phyloP scores from a whole-genome alignment of 257 asterid genomes.

The Perilla frutescens region DNA sequence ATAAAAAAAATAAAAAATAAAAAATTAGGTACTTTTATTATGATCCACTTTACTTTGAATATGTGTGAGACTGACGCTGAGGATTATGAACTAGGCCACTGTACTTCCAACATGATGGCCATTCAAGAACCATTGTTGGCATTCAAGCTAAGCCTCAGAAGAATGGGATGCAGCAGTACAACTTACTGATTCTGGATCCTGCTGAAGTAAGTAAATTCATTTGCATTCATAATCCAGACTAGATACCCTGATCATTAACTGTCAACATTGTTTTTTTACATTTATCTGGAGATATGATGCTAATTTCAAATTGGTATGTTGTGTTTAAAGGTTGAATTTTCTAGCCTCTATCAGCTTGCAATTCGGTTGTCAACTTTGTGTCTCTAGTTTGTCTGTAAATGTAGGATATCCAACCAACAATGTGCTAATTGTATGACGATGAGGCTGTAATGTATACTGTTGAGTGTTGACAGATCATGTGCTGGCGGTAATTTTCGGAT shows the following conservation, averaged over 20 bases:
- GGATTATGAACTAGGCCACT: conserved; percentile 65
- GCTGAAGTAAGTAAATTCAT: conserved; percentile 61
- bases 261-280: conserved; percentile 16
- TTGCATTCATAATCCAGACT: conserved; percentile 10
- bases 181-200: conserved; percentile 83
- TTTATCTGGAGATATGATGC: conserved; percentile 16
- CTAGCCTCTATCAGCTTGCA: not conserved
- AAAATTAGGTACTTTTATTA: not conserved
- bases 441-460: not conserved
- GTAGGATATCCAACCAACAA: not conserved
- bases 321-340: conserved; percentile 1
- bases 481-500: not conserved
- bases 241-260: not conserved
- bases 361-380: not conserved
- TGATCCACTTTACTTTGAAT: conserved; percentile 1
- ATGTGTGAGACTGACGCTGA: conserved; percentile 29
- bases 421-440: not conserved
- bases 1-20: not conserved
- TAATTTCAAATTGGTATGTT: conserved; percentile 7
- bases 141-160: conserved; percentile 69
- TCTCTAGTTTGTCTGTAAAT: conserved; percentile 1
- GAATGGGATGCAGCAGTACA: conserved; percentile 62
- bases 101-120: conserved; percentile 94
- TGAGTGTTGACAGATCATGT: conserved; percentile 12
- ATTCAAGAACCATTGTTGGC: conserved; percentile 94